These are phyloP conservation scores for Globisporangium heterothallicum DNA, from an alignment of 352 stramenopile species.

Conservation along the genomic window DNA sequence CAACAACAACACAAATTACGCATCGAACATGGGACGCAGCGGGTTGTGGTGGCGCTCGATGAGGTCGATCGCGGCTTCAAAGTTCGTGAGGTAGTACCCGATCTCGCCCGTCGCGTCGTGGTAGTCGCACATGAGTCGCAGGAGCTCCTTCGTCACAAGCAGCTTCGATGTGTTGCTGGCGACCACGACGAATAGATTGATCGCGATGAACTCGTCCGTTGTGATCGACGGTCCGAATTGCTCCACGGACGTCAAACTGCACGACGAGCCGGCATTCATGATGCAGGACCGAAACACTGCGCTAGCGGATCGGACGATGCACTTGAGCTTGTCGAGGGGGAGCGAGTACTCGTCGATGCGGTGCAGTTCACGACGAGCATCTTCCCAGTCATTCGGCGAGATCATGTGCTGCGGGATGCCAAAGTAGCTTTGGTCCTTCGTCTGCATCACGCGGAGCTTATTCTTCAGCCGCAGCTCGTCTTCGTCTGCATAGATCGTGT, in stretches of 20 bases:
- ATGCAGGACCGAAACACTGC: conserved; percentile 38
- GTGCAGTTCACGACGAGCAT: conserved; percentile 44
- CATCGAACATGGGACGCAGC: conserved; percentile 29
- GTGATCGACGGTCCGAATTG: conserved; percentile 41
- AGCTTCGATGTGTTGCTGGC: conserved; percentile 42
- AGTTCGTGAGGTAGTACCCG: conserved; percentile 70
- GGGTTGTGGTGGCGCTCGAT: conserved; percentile 39
- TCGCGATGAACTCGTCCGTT: conserved; percentile 62
- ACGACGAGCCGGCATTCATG: conserved; percentile 25
- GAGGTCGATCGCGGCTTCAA: conserved; percentile 57
- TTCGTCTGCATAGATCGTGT: conserved; percentile 42
- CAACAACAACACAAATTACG: background rate
- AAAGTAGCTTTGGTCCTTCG: conserved; percentile 48
- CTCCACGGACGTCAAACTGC: conserved; percentile 29
- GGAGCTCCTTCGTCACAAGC: conserved; percentile 47
- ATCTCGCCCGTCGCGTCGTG: conserved; percentile 61
- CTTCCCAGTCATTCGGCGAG: conserved; percentile 48
- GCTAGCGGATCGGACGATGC: conserved; percentile 47
- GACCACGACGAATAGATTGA: conserved; percentile 52
- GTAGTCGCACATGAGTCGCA: conserved; percentile 49
- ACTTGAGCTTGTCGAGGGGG: conserved; percentile 69
- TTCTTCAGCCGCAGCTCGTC: conserved; percentile 36
- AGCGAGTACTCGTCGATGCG: conserved; percentile 52
- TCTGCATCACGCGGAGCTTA: conserved; percentile 54
- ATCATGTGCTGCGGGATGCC: conserved; percentile 42